These are phyloP conservation scores for Acrocalymma vagum DNA, from an alignment of 2,329 filamentous ascomycete species.

Conservation along the genomic window DNA sequence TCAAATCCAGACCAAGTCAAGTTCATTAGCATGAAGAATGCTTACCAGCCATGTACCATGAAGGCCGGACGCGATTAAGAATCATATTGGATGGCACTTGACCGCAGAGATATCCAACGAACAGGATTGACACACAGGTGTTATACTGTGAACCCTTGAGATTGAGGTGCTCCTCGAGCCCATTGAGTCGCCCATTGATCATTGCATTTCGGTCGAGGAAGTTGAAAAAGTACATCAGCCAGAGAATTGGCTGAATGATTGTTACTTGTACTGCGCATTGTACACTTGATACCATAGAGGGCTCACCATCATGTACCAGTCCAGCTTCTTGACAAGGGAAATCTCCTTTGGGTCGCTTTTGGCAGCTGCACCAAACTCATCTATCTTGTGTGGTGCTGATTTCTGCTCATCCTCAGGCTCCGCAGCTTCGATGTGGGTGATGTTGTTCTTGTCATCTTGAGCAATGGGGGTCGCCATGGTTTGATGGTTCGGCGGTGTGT, in stretches of 20 bases:
- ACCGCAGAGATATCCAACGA: conserved; percentile 50
- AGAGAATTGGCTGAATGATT: too few species aligned
- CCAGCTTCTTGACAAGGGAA: conserved; percentile 33
- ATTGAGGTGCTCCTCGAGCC: conserved; percentile 64
- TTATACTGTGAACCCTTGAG: conserved; percentile 64
- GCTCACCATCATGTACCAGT: conserved; percentile 33
- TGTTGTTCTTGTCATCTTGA: too few species aligned
- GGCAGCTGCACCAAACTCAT: conserved; percentile 31
- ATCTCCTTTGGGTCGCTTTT: conserved; percentile 36
- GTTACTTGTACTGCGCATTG: too few species aligned
- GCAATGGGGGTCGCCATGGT: too few species aligned
- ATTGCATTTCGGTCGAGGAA: conserved; percentile 68
- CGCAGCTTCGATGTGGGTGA: conserved; percentile 16
- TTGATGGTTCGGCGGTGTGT: too few species aligned
- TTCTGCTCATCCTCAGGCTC: background rate
- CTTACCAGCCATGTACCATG: conserved; percentile 41
- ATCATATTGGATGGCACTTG: conserved; percentile 50
- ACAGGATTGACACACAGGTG: conserved; percentile 67
- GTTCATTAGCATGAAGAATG: too few species aligned
- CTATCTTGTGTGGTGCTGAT: too few species aligned
- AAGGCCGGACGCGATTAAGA: conserved; percentile 40
- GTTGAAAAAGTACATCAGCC: conserved; percentile 20
- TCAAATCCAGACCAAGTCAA: too few species aligned
- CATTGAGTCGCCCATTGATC: conserved; percentile 67
- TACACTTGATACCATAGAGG: conserved; percentile 49